Evolutionary conservation across 495 filamentous ascomycete species (phyloP).

Genomic region (Thermothielavioides terrestris): DNA sequence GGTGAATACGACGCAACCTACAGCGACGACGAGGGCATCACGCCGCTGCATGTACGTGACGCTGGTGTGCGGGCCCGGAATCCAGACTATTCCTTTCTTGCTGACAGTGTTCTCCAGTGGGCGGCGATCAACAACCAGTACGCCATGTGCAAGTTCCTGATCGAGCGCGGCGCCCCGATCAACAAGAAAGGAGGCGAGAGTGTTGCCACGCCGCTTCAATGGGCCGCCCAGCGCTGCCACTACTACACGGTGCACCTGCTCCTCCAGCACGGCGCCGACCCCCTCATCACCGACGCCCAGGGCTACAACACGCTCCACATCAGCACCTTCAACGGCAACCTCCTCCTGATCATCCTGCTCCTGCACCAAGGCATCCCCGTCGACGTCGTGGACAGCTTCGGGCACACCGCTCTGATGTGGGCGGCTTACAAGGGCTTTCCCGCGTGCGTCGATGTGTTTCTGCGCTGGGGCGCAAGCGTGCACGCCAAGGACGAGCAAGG

Average conservation of each 20-base stretch:
- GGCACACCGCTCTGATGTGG: slow-evolving; percentile 96
- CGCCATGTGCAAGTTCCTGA: slow-evolving; percentile 87
- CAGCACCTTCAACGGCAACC: slow-evolving; percentile 93
- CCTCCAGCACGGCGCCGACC: slow-evolving; percentile 81
- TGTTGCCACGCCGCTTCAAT: slow-evolving; percentile 85
- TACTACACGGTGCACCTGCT: slow-evolving; percentile 72
- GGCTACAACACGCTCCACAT: slow-evolving; percentile 96
- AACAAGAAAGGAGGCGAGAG: slow-evolving; percentile 94
- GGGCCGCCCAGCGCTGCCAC: slow-evolving; percentile 90
- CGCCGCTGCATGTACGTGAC: slow-evolving; percentile 77
- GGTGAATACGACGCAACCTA: slow-evolving; percentile 74
- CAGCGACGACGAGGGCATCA: slow-evolving; percentile 84
- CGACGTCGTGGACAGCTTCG: slow-evolving; percentile 76
- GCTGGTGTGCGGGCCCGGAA: neutral
- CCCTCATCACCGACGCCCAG: slow-evolving; percentile 78
- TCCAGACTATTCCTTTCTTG: slow-evolving; percentile 9
- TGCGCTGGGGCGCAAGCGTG: slow-evolving; percentile 92
- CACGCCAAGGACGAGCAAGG: slow-evolving; percentile 84
- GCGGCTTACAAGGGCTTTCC: slow-evolving; percentile 94
- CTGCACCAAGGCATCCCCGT: slow-evolving; percentile 91
- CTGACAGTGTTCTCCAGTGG: slow-evolving; percentile 55
- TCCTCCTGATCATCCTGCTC: slow-evolving; percentile 75
- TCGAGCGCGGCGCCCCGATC: slow-evolving; percentile 82
- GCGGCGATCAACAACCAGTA: slow-evolving; percentile 99
- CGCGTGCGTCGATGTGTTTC: slow-evolving; percentile 80